Conservation (phyloP, 2,329 filamentous ascomycete genomes). For the Elsinoe ampelina region DNA sequence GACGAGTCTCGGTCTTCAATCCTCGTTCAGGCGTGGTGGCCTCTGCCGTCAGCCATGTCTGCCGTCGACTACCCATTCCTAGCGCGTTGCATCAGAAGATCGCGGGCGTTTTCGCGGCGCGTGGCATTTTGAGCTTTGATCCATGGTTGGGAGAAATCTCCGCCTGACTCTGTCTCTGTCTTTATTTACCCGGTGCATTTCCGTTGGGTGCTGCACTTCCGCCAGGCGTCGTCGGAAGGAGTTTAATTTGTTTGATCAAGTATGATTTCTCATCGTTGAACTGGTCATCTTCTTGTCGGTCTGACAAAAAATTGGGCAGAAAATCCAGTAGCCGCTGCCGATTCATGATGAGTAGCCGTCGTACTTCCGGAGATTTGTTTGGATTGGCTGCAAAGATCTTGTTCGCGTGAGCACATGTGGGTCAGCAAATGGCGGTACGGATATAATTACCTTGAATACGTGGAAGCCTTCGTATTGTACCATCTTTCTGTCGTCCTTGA, state of each 20-base stretch:
- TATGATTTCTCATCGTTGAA: constrained; percentile 98
- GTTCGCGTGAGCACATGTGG: constrained; percentile 15
- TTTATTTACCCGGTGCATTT: background rate
- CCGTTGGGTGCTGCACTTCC: background rate
- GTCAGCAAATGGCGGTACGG: background rate
- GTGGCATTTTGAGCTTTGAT: background rate
- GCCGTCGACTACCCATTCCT: background rate
- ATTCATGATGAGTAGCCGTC: constrained; percentile 94
- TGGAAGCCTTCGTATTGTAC: constrained; percentile 99
- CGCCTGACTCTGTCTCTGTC: background rate
- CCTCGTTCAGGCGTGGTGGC: background rate
- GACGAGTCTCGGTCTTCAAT: background rate
- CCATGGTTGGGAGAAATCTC: background rate
- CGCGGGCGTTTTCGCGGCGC: background rate
- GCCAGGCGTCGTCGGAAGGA: constrained; percentile 21
- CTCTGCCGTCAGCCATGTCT: background rate
- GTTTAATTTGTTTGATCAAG: constrained; percentile 77
- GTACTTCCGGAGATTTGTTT: constrained; percentile 92
- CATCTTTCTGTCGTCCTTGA: constrained; percentile 95
- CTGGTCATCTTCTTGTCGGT: constrained; percentile 93
- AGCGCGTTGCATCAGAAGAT: background rate
- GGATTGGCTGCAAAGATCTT: constrained; percentile 95
- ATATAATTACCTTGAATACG: constrained; percentile 68
- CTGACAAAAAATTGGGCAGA: constrained; percentile 82
- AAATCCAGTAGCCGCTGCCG: constrained; percentile 83